These are phyloP conservation scores for Neurospora sp. DNA, from an alignment of 495 filamentous ascomycete genomes.

Conservation along the genomic window DNA sequence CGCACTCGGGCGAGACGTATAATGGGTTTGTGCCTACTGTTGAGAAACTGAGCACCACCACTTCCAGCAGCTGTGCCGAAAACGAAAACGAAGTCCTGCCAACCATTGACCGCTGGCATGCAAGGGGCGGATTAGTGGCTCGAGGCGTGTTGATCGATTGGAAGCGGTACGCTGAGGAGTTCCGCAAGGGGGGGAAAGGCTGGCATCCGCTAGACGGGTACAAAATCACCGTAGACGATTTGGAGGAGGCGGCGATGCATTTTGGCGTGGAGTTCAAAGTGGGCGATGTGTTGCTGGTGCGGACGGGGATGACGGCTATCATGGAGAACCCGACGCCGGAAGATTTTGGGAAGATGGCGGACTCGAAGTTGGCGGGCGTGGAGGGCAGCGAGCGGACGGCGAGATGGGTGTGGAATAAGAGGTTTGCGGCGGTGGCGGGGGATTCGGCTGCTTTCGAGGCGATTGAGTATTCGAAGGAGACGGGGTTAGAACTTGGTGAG, in stretches of 20 bases:
- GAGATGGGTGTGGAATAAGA: constrained; percentile 46
- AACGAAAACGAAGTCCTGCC: constrained; percentile 13
- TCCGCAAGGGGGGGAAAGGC: constrained; percentile 28
- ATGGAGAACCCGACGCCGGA: constrained; percentile 38
- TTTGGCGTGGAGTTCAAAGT: constrained; percentile 47
- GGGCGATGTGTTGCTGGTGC: constrained; percentile 57
- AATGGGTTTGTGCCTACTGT: constrained; percentile 37
- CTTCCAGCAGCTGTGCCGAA: not conserved
- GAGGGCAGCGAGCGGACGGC: constrained; percentile 48
- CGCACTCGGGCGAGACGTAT: constrained; percentile 39
- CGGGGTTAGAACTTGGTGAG: constrained; percentile 25
- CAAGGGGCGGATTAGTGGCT: constrained; percentile 41
- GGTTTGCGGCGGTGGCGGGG: constrained; percentile 44
- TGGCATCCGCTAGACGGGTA: constrained; percentile 49
- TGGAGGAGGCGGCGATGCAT: constrained; percentile 48
- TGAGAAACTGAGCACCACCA: not conserved
- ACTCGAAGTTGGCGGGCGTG: constrained; percentile 21
- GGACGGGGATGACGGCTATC: constrained; percentile 53
- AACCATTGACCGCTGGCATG: constrained; percentile 34
- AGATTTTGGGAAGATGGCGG: constrained; percentile 36
- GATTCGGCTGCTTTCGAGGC: constrained; percentile 43
- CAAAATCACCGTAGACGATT: constrained; percentile 48
- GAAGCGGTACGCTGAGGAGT: constrained; percentile 34
- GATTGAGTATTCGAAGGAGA: constrained; percentile 21
- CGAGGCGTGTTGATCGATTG: constrained; percentile 51